Conservation (phyloP, 805 yeast genomes). For the Wickerhamiella kazuoi region DNA sequence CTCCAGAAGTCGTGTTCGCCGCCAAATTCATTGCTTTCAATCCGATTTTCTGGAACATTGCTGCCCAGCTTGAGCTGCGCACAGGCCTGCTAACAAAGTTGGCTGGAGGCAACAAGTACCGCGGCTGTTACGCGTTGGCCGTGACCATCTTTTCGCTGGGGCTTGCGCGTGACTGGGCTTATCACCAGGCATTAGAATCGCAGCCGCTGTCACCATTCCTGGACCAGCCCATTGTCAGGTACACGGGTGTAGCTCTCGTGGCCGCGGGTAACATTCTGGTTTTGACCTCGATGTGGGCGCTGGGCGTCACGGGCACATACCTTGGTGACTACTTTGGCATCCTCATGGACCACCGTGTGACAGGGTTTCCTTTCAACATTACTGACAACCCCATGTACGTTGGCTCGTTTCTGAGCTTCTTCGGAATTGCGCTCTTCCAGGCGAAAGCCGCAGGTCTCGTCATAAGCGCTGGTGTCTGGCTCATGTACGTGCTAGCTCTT, state of each 20-base stretch:
- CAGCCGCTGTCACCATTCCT: constrained; percentile 54
- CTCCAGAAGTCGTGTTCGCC: constrained; percentile 8
- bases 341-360: constrained; percentile 75
- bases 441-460: constrained; percentile 82
- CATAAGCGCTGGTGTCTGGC: constrained; percentile 51
- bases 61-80: constrained; percentile 71
- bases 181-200: constrained; percentile 44
- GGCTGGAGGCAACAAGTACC: constrained; percentile 42
- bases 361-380: constrained; percentile 83
- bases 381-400: constrained; percentile 92
- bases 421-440: constrained; percentile 76
- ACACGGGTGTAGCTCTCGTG: constrained; percentile 39
- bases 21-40: constrained; percentile 50
- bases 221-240: constrained; percentile 23
- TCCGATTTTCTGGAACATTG: constrained; percentile 90
- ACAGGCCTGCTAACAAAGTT: constrained; percentile 60
- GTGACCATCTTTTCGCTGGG: constrained; percentile 72
- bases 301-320: constrained; percentile 93
- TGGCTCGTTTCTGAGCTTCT: constrained; percentile 75
- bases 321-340: constrained; percentile 96
- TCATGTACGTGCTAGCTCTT: constrained; percentile 73
- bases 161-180: constrained; percentile 56
- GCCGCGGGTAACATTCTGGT: constrained; percentile 67
- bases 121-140: constrained; percentile 79
- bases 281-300: constrained; percentile 67